Conservation (phyloP, 2,329 filamentous ascomycete genomes). For the Cladosporium sphaerospermum region DNA sequence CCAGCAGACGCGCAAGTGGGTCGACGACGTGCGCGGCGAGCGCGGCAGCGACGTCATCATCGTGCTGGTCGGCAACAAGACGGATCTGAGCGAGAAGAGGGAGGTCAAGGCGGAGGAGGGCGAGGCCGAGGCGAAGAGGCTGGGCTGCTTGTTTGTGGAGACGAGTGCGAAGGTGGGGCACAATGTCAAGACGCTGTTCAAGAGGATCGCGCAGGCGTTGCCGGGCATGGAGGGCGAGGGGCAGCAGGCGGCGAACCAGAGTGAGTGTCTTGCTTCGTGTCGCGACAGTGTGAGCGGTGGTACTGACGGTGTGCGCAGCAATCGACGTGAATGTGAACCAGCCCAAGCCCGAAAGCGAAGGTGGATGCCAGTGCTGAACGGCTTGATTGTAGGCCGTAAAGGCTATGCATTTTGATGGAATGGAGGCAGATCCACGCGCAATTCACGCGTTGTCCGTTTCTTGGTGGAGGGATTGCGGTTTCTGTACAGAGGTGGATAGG, state of each 20-base stretch:
- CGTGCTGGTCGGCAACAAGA: conserved; percentile 98
- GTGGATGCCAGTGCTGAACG: conserved; percentile 31
- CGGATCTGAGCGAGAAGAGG: conserved; percentile 94
- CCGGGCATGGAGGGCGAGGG: conserved; percentile 95
- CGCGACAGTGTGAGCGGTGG: not conserved
- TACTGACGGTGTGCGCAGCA: conserved; percentile 23
- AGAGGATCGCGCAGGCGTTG: conserved; percentile 94
- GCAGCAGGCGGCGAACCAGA: conserved; percentile 70
- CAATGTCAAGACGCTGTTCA: conserved; percentile 96
- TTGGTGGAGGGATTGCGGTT: too few species aligned
- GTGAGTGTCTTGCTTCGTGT: conserved; percentile 47
- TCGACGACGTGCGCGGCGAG: conserved; percentile 94
- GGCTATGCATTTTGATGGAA: too few species aligned
- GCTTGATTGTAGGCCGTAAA: not conserved
- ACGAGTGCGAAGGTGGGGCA: conserved; percentile 96
- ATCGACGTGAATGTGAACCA: conserved; percentile 33
- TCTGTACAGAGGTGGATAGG: too few species aligned
- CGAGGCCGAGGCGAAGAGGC: conserved; percentile 96
- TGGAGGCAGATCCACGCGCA: too few species aligned
- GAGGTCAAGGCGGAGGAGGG: conserved; percentile 95
- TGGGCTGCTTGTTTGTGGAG: conserved; percentile 98
- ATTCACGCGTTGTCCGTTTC: too few species aligned
- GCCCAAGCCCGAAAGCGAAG: conserved; percentile 31
- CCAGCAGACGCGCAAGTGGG: conserved; percentile 98
- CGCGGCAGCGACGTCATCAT: conserved; percentile 98